Evolutionary conservation across 257 asterid genomes (phyloP).

Genomic region (Jacaranda copaia): DNA sequence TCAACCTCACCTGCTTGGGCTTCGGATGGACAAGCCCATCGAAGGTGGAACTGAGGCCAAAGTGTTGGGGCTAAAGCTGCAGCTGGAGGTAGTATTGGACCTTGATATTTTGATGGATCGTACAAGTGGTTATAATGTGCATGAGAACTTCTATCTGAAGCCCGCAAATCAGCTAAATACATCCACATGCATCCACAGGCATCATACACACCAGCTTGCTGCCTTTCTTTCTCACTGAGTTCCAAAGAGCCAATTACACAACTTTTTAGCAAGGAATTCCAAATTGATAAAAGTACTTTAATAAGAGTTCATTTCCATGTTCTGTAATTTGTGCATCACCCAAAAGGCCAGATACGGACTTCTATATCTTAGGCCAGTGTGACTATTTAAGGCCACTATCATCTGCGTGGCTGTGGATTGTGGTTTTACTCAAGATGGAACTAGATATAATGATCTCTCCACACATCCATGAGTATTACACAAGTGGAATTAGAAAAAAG

Average conservation of each 20-base stretch:
- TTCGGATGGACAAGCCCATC: conserved; percentile 95
- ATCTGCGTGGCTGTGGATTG: neutral
- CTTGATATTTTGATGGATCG: conserved; percentile 72
- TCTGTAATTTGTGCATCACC: neutral
- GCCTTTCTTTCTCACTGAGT: conserved; percentile 91
- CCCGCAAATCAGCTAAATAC: conserved; percentile 80
- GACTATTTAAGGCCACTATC: conserved; percentile 4
- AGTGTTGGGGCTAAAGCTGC: conserved; percentile 98
- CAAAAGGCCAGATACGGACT: conserved; percentile 21
- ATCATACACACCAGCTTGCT: conserved; percentile 85
- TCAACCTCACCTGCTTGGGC: conserved; percentile 93
- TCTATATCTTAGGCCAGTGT: conserved; percentile 3
- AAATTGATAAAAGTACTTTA: conserved; percentile 1
- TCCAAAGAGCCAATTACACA: conserved; percentile 18
- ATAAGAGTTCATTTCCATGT: conserved; percentile 13
- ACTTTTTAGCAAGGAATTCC: conserved; percentile 1
- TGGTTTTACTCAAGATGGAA: neutral
- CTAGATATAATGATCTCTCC: neutral
- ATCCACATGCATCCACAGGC: conserved; percentile 90
- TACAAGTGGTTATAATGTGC: conserved; percentile 84
- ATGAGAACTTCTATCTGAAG: conserved; percentile 76
- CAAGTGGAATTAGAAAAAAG: neutral
- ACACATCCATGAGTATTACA: neutral
- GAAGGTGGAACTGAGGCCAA: conserved; percentile 99
- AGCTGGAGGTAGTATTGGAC: conserved; percentile 90